Base-by-base conservation (phyloP, 2,329 filamentous ascomycete genomes). In the Calonectria fujianensis region DNA sequence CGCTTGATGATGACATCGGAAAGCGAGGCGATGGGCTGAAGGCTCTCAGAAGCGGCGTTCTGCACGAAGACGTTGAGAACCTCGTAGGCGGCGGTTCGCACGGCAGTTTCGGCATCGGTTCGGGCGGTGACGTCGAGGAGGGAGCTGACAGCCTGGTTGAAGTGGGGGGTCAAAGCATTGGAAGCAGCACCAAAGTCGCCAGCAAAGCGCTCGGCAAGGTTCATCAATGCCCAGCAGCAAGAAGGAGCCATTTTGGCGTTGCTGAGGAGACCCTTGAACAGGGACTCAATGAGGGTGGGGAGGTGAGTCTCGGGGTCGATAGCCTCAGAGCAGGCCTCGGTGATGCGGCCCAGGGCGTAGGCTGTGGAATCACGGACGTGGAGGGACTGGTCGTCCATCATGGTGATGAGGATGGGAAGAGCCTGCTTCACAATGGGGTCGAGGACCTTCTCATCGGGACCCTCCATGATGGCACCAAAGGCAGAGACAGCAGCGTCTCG, bases 151-250 rank as follows among this genome's bases (percentile, higher is more conserved):
- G 96, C 98, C 82, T 96, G 92, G 86, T 98, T 94, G 88, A 99
- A 99, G 87, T 98, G 95, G 76, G 93, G 92, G 2, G 96, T 98
- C 65, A 99, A 89, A 54, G 95, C 91, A 87, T 98, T 99, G 81
- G 93, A 89, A 52, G 89, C 81, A 75, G 93, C 94, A 65, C 95
- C 95, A 71, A 93, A 90, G 70, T 98, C 96, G 73, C 96, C 95
- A 37, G 96, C 95, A 84, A 98, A 99, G 75, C 96, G 94, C 84
- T 99, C 97, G 14, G 97, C 96, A 83, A 99, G 88, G 87, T 98
- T 99, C 95, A 99, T 98, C 79, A 99, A 88, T 39, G 97, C 96
- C 97, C 97, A 98, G 88, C 97, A 99, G 92, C 97, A 98, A 37
- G 97, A 99, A 70, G 95, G 93, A 39, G 96, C 97, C 93, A 99